A percentile compares a stretch with the other conserved stretches of the same genome.
Conservation (phyloP, 2,329 filamentous ascomycete species). For the Emmonsia crescens region DNA sequence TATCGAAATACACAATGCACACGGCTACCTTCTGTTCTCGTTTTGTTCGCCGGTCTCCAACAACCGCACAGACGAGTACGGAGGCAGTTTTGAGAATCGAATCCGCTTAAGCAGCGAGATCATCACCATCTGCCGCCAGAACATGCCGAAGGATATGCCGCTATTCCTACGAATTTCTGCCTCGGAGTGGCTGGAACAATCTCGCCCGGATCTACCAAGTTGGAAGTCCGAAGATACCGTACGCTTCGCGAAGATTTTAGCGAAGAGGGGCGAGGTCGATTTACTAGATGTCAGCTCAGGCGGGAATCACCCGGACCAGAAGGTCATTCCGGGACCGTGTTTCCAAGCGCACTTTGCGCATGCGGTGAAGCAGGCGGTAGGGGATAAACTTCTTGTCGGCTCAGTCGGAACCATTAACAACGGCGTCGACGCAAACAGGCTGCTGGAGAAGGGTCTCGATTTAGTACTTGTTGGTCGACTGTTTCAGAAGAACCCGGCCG, state of each 20-base stretch:
- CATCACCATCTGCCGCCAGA: constrained; percentile 49
- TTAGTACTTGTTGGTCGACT: constrained; percentile 63
- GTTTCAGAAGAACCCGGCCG: constrained; percentile 72
- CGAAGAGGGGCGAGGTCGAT: constrained; percentile 59
- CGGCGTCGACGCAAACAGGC: constrained; percentile 55
- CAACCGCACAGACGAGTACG: constrained; percentile 48
- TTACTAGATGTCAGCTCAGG: constrained; percentile 72
- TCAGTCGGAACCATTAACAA: constrained; percentile 64
- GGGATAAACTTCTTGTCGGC: constrained; percentile 58
- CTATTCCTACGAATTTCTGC: constrained; percentile 64
- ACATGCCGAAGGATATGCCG: constrained; percentile 57
- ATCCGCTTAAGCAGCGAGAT: constrained; percentile 57
- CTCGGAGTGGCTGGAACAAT: constrained; percentile 62
- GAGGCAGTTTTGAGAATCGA: constrained; percentile 51
- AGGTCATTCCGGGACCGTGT: constrained; percentile 41
- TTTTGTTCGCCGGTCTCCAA: constrained; percentile 65
- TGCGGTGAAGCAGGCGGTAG: constrained; percentile 61
- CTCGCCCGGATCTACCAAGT: constrained; percentile 43
- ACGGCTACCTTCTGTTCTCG: constrained; percentile 62
- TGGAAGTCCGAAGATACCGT: constrained; percentile 59
- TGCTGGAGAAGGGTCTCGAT: constrained; percentile 50
- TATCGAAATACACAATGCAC: constrained; percentile 70
- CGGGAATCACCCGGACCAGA: constrained; percentile 50
- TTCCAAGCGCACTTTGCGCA: constrained; percentile 69
- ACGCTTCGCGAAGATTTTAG: constrained; percentile 55